Conservation (phyloP, 2,329 filamentous ascomycete genomes). For the Penicillium frequentans region DNA sequence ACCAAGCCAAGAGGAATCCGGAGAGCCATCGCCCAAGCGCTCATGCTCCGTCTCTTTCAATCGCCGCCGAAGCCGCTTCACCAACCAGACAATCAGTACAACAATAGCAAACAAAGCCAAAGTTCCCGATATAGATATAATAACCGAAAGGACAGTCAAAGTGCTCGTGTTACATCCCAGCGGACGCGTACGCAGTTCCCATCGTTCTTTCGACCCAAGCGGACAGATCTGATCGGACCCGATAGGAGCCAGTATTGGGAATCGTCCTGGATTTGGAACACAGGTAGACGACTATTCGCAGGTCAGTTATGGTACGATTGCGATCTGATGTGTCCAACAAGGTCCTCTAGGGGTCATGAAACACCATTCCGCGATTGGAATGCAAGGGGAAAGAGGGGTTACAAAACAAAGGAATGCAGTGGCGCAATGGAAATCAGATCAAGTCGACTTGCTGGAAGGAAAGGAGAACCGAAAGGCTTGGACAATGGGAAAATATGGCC, state of each 20-base stretch:
- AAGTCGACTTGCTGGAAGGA: not conserved
- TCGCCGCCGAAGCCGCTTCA: constrained; percentile 8
- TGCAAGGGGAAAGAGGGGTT: constrained; percentile 4
- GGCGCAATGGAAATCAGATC: not conserved
- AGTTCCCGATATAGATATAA: constrained; percentile 33
- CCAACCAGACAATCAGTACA: constrained; percentile 16
- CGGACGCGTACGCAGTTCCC: constrained; percentile 41
- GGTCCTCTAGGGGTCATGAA: not conserved
- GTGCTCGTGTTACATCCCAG: constrained; percentile 45
- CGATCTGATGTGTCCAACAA: not conserved
- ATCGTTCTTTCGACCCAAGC: constrained; percentile 40
- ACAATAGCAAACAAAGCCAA: constrained; percentile 22
- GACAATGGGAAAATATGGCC: not conserved
- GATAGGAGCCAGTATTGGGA: constrained; percentile 42
- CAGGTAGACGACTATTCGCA: constrained; percentile 38
- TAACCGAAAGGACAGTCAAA: constrained; percentile 37
- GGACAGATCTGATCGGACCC: constrained; percentile 38
- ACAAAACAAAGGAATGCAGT: constrained; percentile 1
- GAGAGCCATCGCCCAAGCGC: not conserved
- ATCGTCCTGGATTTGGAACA: constrained; percentile 36
- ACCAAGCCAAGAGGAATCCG: not conserved
- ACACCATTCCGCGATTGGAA: constrained; percentile 6
- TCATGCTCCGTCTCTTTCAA: constrained; percentile 14
- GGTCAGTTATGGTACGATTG: constrained; percentile 4
- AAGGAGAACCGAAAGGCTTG: not conserved